Evolutionary conservation across 441 rosid species (phyloP), one percentile per base, ranked within the genome.

Genomic region (Jatropha multifida): DNA sequence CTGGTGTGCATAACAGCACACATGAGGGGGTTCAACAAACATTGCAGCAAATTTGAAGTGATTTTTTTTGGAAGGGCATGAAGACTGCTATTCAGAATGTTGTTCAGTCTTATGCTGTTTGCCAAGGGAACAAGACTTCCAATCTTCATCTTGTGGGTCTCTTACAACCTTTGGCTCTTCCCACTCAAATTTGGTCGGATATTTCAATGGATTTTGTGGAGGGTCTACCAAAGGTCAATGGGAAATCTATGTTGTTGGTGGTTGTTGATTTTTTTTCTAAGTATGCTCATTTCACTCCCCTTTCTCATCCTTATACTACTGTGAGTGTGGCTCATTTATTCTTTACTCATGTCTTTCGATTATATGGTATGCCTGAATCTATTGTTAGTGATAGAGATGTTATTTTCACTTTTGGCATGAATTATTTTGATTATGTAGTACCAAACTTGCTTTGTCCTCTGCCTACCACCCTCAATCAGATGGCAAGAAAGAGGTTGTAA

Each of bases 381-480:
- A 44, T 44, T 44, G 8, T 49, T 49, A 13, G 9, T 49, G 54
- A 49, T 13, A 8, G 15, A 3, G 14, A 49, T 2, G 14, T 13
- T 9, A 1, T 49, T 13, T 49, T 49, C 11, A 9, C 20, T 65
- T 65, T 38, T 65, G 27, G 69, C 13, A 8, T 15, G 70, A 66
- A 42, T 4, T 66, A 1, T 37, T 37, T 17, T 12, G 26, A 1
- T 18, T 41, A 2, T 3, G 41, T 0, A 23, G 70, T 15, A 66
- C 70, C 0, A 66, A 17, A 1, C 15, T 66, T 6, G 2, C 52
- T 9, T 41, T 18, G 15, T 37, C 27, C 7, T 37, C 17, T 17
- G 52, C 70, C 3, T 66, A 66, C 41, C 70, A 66, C 2, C 70
- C 70, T 15, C 70, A 66, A 42, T 12, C 54, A 3, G 70, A 66